A percentile compares a stretch with the other conserved stretches of the same genome.
Evolutionary conservation across 495 filamentous ascomycete species (phyloP).

Genomic region (Penicillium waksmanii): DNA sequence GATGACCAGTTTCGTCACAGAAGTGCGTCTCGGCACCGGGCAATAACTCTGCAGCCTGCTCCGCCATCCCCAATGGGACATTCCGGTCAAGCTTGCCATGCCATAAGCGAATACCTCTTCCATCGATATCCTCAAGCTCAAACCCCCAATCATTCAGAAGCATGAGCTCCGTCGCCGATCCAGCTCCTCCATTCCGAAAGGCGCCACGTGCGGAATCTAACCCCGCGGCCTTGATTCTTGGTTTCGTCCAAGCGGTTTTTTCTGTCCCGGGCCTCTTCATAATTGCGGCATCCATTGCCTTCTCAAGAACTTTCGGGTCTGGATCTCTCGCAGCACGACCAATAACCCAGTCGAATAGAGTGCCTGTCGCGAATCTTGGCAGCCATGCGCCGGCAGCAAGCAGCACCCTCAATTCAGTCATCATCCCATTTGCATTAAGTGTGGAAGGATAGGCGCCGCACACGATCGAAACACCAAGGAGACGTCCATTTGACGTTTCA

Average conservation of each 20-base stretch:
- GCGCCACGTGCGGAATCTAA: conserved; percentile 8
- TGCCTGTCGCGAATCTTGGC: conserved; percentile 7
- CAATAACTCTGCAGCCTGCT: conserved; percentile 10
- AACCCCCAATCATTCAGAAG: conserved; percentile 17
- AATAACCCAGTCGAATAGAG: conserved; percentile 9
- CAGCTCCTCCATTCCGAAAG: conserved; percentile 9
- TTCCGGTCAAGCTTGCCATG: conserved; percentile 17
- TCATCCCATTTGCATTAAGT: conserved; percentile 9
- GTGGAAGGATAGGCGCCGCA: conserved; percentile 11
- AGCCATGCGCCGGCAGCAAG: conserved; percentile 10
- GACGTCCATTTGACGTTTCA: conserved; percentile 1
- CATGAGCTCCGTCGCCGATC: conserved; percentile 10
- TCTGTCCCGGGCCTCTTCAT: conserved; percentile 6
- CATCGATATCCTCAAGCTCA: conserved; percentile 7
- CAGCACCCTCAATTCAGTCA: conserved; percentile 5
- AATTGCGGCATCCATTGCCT: conserved; percentile 5
- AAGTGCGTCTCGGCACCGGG: conserved; percentile 3
- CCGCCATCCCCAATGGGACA: conserved; percentile 15
- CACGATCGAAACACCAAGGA: conserved; percentile 11
- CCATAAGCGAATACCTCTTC: conserved; percentile 11
- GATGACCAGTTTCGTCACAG: conserved; percentile 12
- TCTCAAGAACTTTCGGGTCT: conserved; percentile 9
- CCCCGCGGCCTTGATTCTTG: not conserved
- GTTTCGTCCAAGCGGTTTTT: not conserved
- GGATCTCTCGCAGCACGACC: conserved; percentile 7